Evolutionary conservation across 2,329 filamentous ascomycete genomes (phyloP).

Genomic region (Aspergillus tamarii): DNA sequence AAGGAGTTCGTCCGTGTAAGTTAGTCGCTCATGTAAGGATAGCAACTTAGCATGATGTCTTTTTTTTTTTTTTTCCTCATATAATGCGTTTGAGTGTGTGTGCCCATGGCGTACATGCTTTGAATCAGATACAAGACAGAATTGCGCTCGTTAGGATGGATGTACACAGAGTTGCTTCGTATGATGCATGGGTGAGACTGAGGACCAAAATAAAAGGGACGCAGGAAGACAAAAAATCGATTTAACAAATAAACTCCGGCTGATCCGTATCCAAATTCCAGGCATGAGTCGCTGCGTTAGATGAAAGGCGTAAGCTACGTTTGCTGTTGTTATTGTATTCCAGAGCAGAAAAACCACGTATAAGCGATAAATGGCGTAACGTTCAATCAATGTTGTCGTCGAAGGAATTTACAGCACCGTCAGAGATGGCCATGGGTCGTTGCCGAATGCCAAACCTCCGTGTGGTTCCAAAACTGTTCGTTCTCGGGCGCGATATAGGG

Average conservation of each 20-base stretch:
- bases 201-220: not conserved
- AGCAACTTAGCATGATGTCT: not conserved
- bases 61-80: not conserved
- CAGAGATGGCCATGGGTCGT: constrained; percentile 29
- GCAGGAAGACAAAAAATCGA: constrained; percentile 2
- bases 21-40: constrained; percentile 2
- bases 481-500: constrained; percentile 40
- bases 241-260: constrained; percentile 23
- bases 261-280: constrained; percentile 24
- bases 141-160: constrained; percentile 14
- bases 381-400: constrained; percentile 37
- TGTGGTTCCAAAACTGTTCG: constrained; percentile 39
- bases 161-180: constrained; percentile 5
- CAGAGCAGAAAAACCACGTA: constrained; percentile 7
- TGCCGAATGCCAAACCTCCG: constrained; percentile 39
- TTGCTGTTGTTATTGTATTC: constrained; percentile 11
- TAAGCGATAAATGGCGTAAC: constrained; percentile 7
- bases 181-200: constrained; percentile 2
- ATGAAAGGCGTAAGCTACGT: constrained; percentile 20
- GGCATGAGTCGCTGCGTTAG: constrained; percentile 29
- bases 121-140: constrained; percentile 5
- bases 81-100: constrained; percentile 4
- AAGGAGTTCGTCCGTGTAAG: not conserved
- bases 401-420: constrained; percentile 30
- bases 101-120: not conserved